Conservation (phyloP, 352 stramenopile species). For the Thalassiosira pacifica region DNA sequence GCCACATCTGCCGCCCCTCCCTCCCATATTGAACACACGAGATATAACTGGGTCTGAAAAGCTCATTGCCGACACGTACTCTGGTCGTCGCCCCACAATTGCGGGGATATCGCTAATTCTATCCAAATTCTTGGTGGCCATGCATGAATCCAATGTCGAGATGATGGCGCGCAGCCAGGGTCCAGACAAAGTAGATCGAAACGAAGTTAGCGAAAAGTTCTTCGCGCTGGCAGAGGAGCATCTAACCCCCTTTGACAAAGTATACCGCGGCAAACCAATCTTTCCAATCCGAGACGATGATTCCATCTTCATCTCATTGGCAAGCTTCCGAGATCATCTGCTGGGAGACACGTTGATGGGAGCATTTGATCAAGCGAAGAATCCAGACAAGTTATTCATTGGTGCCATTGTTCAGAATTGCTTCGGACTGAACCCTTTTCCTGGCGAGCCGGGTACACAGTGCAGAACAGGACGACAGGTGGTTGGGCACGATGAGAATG, state of each 20-base stretch:
- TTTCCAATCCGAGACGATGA: constrained; percentile 78
- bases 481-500: constrained; percentile 73
- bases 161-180: no score
- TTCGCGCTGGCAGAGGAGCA: constrained; percentile 59
- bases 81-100: no score
- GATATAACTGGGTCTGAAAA: no score
- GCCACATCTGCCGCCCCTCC: no score
- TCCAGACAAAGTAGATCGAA: no score
- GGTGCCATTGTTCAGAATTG: constrained; percentile 87
- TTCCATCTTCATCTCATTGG: constrained; percentile 80
- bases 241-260: constrained; percentile 67
- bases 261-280: constrained; percentile 67
- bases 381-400: constrained; percentile 81
- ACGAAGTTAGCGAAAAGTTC: constrained; percentile 60
- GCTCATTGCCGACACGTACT: no score
- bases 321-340: constrained; percentile 77
- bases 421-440: constrained; percentile 61
- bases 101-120: no score
- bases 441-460: constrained; percentile 43
- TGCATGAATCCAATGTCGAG: no score
- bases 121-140: no score
- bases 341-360: constrained; percentile 80
- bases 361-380: constrained; percentile 79
- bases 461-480: constrained; percentile 82
- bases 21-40: no score